Evolutionary conservation across 2,329 filamentous ascomycete genomes (phyloP), one percentile per base, ranked within the genome.

Genomic region (Microcyclosporella mali): DNA sequence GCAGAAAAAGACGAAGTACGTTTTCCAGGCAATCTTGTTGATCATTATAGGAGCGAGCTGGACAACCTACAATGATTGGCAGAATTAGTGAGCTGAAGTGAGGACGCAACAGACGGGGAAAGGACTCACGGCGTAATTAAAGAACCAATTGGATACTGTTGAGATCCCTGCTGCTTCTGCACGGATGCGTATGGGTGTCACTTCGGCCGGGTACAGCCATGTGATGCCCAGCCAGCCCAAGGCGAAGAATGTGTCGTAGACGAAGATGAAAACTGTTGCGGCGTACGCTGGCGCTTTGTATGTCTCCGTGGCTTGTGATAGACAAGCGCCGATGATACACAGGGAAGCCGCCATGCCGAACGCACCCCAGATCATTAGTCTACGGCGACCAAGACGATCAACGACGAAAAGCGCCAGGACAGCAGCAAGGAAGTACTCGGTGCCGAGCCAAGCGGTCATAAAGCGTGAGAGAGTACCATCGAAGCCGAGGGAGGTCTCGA

Each of bases 321-420:
- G 37, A 27, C 40, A 47, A 4, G 47, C 43, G 11, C 48, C 47
- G 16, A 54, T 39, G 25, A 56, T 38, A n/a, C 55, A 43, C 43
- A 59, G 52, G 33, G 45, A 57, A 12, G 44, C 36, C 28, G 49
- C 55, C 56, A 58, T 58, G 4, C 58, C 57, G 12, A 34, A 37
- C 8, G 56, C 52, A 4, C 50, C 50, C 28, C 49, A 52, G 29
- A 58, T 43, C 48, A 58, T 53, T 46, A 70, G 58, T 42, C 66
- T 67, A 7, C 67, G 60, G 19, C 68, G 64, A 10, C 68, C 82
- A 3, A 82, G 75, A 1, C 76, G 73, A 61, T 84, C 81, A 28
- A 84, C 78, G 40, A 78, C 67, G 56, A 79, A 81, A 76, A 81
- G 77, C 3, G 81, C 48, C 16, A 57, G 38, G 14, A 52, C 29